These are phyloP conservation scores for Yarrowia porcina DNA, from an alignment of 805 yeast genomes.

Conservation along the genomic window DNA sequence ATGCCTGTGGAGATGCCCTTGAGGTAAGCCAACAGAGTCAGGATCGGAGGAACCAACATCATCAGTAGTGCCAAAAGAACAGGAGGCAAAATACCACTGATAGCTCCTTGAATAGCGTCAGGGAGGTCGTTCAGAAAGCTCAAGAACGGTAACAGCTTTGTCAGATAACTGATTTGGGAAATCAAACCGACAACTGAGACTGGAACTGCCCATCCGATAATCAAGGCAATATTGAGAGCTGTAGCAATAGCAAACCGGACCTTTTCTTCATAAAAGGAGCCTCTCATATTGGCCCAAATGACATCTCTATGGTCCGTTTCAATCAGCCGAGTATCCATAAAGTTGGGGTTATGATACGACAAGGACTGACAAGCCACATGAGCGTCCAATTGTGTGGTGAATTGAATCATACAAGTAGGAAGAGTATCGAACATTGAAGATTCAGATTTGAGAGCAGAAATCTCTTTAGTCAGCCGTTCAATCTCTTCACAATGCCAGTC, in stretches of 20 bases:
- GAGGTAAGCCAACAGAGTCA: conserved; percentile 51
- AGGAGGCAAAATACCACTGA: conserved; percentile 67
- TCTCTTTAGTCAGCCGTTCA: conserved; percentile 60
- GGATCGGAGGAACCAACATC: conserved; percentile 56
- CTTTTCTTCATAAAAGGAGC: conserved; percentile 40
- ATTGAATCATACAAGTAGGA: conserved; percentile 54
- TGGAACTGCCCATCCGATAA: conserved; percentile 74
- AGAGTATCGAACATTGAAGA: conserved; percentile 42
- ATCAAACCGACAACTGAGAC: conserved; percentile 75
- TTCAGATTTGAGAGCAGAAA: conserved; percentile 52
- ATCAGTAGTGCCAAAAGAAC: conserved; percentile 60
- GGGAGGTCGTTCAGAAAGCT: conserved; percentile 57
- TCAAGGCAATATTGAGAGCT: conserved; percentile 47
- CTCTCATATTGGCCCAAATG: conserved; percentile 61
- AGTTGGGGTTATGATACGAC: conserved; percentile 30
- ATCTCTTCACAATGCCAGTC: conserved; percentile 61
- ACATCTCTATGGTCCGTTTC: conserved; percentile 66
- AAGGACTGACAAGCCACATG: conserved; percentile 61
- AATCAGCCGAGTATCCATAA: neutral
- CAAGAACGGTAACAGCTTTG: conserved; percentile 58
- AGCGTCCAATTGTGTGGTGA: conserved; percentile 54
- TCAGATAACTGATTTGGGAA: conserved; percentile 67
- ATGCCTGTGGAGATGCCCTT: conserved; percentile 63
- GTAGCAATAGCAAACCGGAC: conserved; percentile 47
- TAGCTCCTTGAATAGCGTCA: conserved; percentile 47